Base-by-base conservation (phyloP, 345 rosid species). In the Eucalyptus sp. region DNA sequence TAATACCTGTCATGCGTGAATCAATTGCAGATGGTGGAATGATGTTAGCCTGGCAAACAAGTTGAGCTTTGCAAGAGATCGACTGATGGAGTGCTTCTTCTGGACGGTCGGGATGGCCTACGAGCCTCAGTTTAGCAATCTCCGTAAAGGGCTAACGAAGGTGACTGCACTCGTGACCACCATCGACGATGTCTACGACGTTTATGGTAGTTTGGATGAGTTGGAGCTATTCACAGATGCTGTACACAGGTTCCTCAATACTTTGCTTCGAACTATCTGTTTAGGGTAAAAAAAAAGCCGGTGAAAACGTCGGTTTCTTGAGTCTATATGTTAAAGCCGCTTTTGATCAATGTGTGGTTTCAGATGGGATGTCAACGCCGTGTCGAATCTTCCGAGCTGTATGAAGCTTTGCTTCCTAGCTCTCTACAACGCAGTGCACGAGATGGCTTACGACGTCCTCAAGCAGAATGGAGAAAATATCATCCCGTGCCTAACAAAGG, bases 21-120 rank as follows among this genome's bases (percentile, higher is more conserved):
- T 46, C 27, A 62, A 62, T 41, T 58, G 49, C 51, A 92, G 94
- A 89, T 92, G 95, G 94, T 92, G 94, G 96, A 87, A 62, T 10
- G 87, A 62, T 48, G 85, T 91, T 51, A 89, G 89, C 50, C 87
- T 93, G n/a, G 87, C 88, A 15, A 90, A 50, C 48, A 90, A 90
- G 79, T 29, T 92, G 86, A 81, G 79, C 22, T 94, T 94, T 80
- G 90, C 94, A 17, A 89, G 95, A 89, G 94, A 93, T 83, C 90
- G 94, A 83, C 88, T 93, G 41, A 79, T 92, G 94, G 94, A 94
- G 84, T 92, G 94, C 91, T 94, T 90, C 91, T 88, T 93, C 44
- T 93, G 93, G 93, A 56, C 90, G 0, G 89, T 91, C 12, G 95
- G 93, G 33, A 87, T 93, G 79, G 86, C 86, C 16, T 79, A 43